A percentile compares a stretch with the other conserved stretches of the same genome.
Evolutionary conservation across 2,329 filamentous ascomycete species (phyloP).

Genomic region (Metarhizium album): DNA sequence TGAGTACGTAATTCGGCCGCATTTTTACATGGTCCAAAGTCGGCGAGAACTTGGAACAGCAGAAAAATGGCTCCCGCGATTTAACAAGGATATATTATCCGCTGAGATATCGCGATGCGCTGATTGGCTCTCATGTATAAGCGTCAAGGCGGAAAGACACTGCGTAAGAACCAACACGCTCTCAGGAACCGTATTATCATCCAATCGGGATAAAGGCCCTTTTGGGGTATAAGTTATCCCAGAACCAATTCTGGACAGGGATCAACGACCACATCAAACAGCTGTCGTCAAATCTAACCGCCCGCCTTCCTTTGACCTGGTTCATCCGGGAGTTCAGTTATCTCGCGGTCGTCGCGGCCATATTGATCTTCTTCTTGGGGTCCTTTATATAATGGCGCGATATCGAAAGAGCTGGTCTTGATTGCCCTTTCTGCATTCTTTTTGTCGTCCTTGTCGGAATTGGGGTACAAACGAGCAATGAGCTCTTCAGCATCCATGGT

Average conservation of each 20-base stretch:
- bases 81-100: slow-evolving; percentile 85
- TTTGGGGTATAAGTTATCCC: no score
- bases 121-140: slow-evolving; percentile 34
- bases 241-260: not conserved
- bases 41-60: slow-evolving; percentile 75
- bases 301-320: not conserved
- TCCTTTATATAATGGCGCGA: not conserved
- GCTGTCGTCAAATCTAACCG: slow-evolving; percentile 5
- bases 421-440: not conserved
- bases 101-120: slow-evolving; percentile 92
- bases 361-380: not conserved
- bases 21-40: slow-evolving; percentile 88
- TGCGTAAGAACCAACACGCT: not conserved
- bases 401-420: not conserved
- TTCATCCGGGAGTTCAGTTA: not conserved
- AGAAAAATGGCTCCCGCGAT: slow-evolving; percentile 49
- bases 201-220: no score
- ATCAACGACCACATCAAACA: not conserved
- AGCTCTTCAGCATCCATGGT: slow-evolving; percentile 4
- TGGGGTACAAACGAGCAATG: slow-evolving; percentile 4
- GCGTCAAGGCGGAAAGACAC: slow-evolving; percentile 10
- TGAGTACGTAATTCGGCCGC: slow-evolving; percentile 85
- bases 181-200: no score
- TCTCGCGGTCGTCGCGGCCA: slow-evolving; percentile 1
- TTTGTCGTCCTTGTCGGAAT: no score